Evolutionary conservation across 306 rosid species (phyloP), one percentile per base, ranked within the genome.

Genomic region (Gastrolobium villosum): DNA sequence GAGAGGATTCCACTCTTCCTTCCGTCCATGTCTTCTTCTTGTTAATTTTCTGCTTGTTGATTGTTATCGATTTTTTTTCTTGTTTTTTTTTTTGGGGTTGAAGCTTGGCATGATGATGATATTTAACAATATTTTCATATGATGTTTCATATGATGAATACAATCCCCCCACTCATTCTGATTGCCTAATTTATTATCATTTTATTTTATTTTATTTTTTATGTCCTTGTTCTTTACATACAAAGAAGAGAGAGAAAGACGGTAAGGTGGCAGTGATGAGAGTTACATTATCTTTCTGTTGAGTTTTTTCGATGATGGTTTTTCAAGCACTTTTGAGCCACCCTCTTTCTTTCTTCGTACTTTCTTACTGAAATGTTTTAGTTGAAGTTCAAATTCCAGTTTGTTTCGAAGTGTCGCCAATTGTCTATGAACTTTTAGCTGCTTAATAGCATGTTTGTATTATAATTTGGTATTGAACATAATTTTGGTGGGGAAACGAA

Each of bases 321-420:
- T 82, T 88, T 92, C 94, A 92, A 92, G 97, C 97, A 92, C 97
- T 92, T 92, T 92, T 92, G 97, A 92, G 94, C 97, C 71, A 70
- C 75, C 49, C 20, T 30, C 61, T 74, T 32, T 56, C 57, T 80
- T 44, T 81, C 3, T 5, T 59, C 3, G 0, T 31, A 6, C 41
- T 9, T 1, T 7, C 4, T 4, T 7, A 4, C 40, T 57, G 64
- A 8, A 10, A 4, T 59, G 40, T 5, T n/a, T 6, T 50, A 20
- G 14, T 46, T 46, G 1, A 10, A 5, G 9, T 44, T 10, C 1
- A 1, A 3, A 44, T 49, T 49, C 26, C 55, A 49, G 2, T 49
- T 49, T 49, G 55, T 49, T 11, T 44, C 49, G 2, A 7, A 20
- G 26, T 20, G 26, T 20, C 1, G 26, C 26, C 26, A 20, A 20